Base-by-base conservation (phyloP, 306 rosid genomes). In the Carpinus viminea region DNA sequence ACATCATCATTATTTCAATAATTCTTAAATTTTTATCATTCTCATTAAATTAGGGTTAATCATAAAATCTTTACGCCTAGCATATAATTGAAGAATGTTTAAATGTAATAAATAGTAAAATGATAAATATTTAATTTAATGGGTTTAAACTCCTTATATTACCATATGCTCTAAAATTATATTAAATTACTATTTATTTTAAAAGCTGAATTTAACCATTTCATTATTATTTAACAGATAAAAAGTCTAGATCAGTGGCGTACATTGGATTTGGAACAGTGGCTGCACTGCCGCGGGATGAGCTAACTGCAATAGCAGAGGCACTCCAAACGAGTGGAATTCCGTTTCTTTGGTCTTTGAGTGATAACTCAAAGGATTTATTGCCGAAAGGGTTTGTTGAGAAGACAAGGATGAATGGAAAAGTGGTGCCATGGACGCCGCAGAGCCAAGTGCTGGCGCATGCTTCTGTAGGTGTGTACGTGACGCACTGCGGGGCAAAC, bases 401-500 rank as follows among this genome's bases (percentile, higher is more conserved):
- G 43, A 78, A 83, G 69, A 73, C 89, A 1, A 69, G 34, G 7
- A 8, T 0, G 66, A 1, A 2, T 3, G 89, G 92, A 2, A 90
- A 82, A 78, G 41, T 87, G 11, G 89, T 88, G 28, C 41, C 85
- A 0, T 90, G 95, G 92, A 84, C 78, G 41, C 92, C 92, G 4
- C 91, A 90, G 54, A 53, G 26, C 17, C 83, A 82, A 48, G 80
- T 88, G 2, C 55, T 90, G 54, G 82, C 75, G 8, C 92, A 90
- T 78, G 74, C 12, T 12, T 71, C 88, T 6, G 73, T 83, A 2
- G 88, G 85, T 1, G 86, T 86, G 47, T 83, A 69, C 52, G 84
- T 88, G 76, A 84, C 90, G 24, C 94, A 90, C 8, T 75, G 84
- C 28, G 91, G 89, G 12, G 61, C 79, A n/a, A 86, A 86, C 81